These are phyloP conservation scores for Jamesozyma piceae DNA, from an alignment of 805 yeast genomes.

Conservation along the genomic window DNA sequence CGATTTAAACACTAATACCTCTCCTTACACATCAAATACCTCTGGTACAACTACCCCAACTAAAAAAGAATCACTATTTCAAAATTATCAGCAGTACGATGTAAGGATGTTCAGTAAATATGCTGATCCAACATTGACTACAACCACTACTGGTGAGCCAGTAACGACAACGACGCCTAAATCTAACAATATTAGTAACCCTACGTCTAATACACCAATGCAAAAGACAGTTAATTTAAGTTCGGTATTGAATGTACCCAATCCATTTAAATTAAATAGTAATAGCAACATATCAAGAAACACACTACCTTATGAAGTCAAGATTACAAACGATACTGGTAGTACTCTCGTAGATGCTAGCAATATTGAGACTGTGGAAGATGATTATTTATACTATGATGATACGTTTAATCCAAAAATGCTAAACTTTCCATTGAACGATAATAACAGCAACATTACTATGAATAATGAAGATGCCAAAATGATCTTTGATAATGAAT, in stretches of 20 bases:
- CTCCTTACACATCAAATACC: no score
- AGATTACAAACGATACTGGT: conserved; percentile 9
- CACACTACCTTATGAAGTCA: conserved; percentile 15
- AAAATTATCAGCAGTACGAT: conserved; percentile 1
- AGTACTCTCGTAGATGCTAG: neutral
- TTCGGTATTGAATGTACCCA: conserved; percentile 15
- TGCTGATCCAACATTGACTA: conserved; percentile 30
- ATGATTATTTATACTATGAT: conserved; percentile 12
- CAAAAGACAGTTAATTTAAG: conserved; percentile 23
- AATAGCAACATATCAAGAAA: no score
- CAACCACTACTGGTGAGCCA: conserved; percentile 15
- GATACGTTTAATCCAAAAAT: conserved; percentile 15
- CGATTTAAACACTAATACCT: neutral
- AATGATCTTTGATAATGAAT: conserved; percentile 26
- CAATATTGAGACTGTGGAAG: conserved; percentile 9
- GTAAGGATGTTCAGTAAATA: conserved; percentile 22
- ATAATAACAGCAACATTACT: conserved; percentile 13
- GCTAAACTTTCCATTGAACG: conserved; percentile 19
- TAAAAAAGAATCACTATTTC: conserved; percentile 1
- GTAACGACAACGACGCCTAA: conserved; percentile 7
- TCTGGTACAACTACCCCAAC: neutral
- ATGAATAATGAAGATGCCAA: conserved; percentile 25
- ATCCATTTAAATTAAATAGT: conserved; percentile 1
- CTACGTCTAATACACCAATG: conserved; percentile 4
- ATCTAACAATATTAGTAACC: neutral